phyloP scores from a whole-genome alignment of 495 filamentous ascomycete genomes.

The Aspergillus nidulans region DNA sequence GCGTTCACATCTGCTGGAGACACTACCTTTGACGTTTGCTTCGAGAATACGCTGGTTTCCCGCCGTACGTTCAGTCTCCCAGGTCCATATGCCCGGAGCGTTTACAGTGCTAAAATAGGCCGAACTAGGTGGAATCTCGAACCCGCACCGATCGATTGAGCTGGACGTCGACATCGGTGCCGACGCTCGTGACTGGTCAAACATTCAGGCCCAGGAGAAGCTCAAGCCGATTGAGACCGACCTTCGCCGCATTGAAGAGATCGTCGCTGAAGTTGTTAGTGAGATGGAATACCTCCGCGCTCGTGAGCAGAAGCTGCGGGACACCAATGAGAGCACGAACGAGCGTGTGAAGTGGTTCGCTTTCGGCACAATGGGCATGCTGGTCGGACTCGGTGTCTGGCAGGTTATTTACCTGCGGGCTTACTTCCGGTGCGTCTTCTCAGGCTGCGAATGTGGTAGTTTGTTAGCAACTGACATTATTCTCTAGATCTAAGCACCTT shows the following conservation, averaged over 20 bases:
- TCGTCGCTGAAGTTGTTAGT: constrained; percentile 71
- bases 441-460: background rate
- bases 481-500: constrained; percentile 72
- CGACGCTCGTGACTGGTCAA: constrained; percentile 97
- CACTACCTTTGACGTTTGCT: constrained; percentile 94
- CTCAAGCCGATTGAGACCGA: constrained; percentile 96
- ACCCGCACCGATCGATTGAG: constrained; percentile 75
- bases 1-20: constrained; percentile 95
- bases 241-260: constrained; percentile 85
- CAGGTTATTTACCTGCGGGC: constrained; percentile 96
- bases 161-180: constrained; percentile 98
- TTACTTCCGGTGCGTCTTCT: constrained; percentile 77
- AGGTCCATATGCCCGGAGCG: background rate
- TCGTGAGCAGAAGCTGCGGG: constrained; percentile 90
- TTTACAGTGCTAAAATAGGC: background rate
- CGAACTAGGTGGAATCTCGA: constrained; percentile 36
- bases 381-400: constrained; percentile 88
- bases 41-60: constrained; percentile 72
- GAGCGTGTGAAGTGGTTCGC: constrained; percentile 98
- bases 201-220: constrained; percentile 94
- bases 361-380: constrained; percentile 88
- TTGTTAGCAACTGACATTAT: background rate
- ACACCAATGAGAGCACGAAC: constrained; percentile 99
- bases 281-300: constrained; percentile 91
- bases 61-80: constrained; percentile 49